phyloP scores from a whole-genome alignment of 2,329 filamentous ascomycete genomes.

The Shiraia bambusicola region DNA sequence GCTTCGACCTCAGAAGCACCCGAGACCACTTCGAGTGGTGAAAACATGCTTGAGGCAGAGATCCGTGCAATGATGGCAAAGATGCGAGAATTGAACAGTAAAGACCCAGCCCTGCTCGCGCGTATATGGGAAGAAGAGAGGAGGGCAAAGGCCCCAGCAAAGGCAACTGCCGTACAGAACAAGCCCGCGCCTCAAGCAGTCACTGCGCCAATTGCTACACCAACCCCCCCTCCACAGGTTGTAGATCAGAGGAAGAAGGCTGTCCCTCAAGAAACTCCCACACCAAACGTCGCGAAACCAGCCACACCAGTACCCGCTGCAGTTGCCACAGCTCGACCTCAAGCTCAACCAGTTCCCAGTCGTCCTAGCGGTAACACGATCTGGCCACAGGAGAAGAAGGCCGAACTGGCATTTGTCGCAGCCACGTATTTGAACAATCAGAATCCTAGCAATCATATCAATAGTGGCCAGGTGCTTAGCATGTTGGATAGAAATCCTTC shows the following conservation, averaged over 20 bases:
- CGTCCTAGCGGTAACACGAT: slow-evolving; percentile 40
- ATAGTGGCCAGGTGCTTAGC: slow-evolving; percentile 45
- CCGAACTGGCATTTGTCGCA: slow-evolving; percentile 53
- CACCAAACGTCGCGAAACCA: slow-evolving; percentile 6
- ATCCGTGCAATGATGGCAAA: slow-evolving; percentile 59
- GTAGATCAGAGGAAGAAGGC: slow-evolving; percentile 28
- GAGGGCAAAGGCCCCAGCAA: slow-evolving; percentile 34
- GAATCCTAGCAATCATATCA: slow-evolving; percentile 46
- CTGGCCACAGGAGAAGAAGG: slow-evolving; percentile 56
- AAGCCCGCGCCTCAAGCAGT: slow-evolving; percentile 25
- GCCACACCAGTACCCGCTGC: slow-evolving; percentile 4
- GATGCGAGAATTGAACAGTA: slow-evolving; percentile 59
- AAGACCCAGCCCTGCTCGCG: slow-evolving; percentile 57
- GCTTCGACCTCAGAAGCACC: slow-evolving; percentile 6
- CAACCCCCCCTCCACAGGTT: slow-evolving; percentile 12
- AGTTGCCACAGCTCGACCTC: slow-evolving; percentile 5
- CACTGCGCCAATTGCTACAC: slow-evolving; percentile 8
- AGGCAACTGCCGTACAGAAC: slow-evolving; percentile 25
- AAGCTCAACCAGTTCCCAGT: slow-evolving; percentile 5
- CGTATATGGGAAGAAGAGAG: slow-evolving; percentile 59
- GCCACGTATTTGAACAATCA: slow-evolving; percentile 49
- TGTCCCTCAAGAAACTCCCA: slow-evolving; percentile 14
- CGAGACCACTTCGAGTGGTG: slow-evolving; percentile 2
- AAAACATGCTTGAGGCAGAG: slow-evolving; percentile 50
- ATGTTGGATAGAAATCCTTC: slow-evolving; percentile 57